Conservation (phyloP, 345 rosid genomes). For the Microthlaspi erraticum region DNA sequence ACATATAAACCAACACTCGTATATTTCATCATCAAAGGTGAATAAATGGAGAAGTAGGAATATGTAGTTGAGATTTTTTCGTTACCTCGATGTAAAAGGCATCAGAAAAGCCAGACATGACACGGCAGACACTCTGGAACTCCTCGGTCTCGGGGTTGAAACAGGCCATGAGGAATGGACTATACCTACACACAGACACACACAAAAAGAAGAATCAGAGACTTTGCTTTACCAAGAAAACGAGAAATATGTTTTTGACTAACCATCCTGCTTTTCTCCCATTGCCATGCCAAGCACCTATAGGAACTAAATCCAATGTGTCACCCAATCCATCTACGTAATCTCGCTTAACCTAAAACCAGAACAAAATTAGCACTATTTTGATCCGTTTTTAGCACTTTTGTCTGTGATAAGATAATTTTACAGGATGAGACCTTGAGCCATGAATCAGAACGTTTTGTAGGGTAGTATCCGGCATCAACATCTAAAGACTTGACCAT, state of each 20-base stretch:
- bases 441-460: slow-evolving; percentile 88
- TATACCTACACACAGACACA: slow-evolving; percentile 68
- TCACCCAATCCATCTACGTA: slow-evolving; percentile 80
- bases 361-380: slow-evolving; percentile 28
- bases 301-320: slow-evolving; percentile 90
- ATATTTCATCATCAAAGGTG: neutral
- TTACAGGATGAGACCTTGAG: slow-evolving; percentile 62
- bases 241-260: neutral
- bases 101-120: slow-evolving; percentile 93
- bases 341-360: slow-evolving; percentile 83
- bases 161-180: slow-evolving; percentile 96
- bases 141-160: slow-evolving; percentile 81
- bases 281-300: slow-evolving; percentile 96
- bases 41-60: neutral
- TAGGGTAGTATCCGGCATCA: slow-evolving; percentile 77
- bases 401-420: neutral
- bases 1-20: neutral
- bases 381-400: neutral
- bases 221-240: neutral
- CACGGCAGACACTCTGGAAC: slow-evolving; percentile 85
- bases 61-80: neutral
- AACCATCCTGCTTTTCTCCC: slow-evolving; percentile 99
- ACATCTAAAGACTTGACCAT: slow-evolving; percentile 77
- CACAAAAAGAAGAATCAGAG: neutral
- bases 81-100: slow-evolving; percentile 80